Evolutionary conservation across 371 early-diverging fungal species (phyloP).

Genomic region (Mucor mucedo): DNA sequence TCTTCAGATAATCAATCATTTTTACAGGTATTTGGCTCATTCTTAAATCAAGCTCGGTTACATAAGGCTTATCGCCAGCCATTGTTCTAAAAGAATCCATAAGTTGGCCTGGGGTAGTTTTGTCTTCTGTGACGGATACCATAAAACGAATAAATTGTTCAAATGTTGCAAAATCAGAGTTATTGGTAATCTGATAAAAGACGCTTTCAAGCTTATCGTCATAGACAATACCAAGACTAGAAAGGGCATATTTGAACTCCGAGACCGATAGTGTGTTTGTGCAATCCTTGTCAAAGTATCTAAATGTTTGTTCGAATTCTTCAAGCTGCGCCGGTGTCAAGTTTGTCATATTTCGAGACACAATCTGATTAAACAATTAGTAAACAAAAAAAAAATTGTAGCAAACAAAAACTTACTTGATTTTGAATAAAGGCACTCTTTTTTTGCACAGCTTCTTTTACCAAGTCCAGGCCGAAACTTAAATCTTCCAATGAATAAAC

Average conservation of each 20-base stretch:
- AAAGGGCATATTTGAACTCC: conserved; percentile 89
- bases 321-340: conserved; percentile 93
- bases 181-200: conserved; percentile 69
- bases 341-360: conserved; percentile 88
- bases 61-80: conserved; percentile 83
- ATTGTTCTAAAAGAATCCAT: conserved; percentile 84
- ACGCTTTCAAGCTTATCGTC: conserved; percentile 71
- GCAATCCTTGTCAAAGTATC: conserved; percentile 86
- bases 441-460: conserved; percentile 81
- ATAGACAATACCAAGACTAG: conserved; percentile 82
- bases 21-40: conserved; percentile 69
- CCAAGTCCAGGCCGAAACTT: conserved; percentile 80
- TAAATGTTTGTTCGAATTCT: conserved; percentile 89
- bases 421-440: conserved; percentile 92
- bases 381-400: not conserved
- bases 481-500: conserved; percentile 90
- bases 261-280: conserved; percentile 73
- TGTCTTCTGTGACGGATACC: conserved; percentile 89
- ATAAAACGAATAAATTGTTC: conserved; percentile 90
- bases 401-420: conserved; percentile 56
- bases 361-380: conserved; percentile 55
- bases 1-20: conserved; percentile 75
- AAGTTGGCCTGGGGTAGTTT: conserved; percentile 88
- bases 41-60: conserved; percentile 75
- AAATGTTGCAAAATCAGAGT: conserved; percentile 71